Evolutionary conservation across 768 basidiomycete genomes (phyloP).

Genomic region (Jaapia argillacea): DNA sequence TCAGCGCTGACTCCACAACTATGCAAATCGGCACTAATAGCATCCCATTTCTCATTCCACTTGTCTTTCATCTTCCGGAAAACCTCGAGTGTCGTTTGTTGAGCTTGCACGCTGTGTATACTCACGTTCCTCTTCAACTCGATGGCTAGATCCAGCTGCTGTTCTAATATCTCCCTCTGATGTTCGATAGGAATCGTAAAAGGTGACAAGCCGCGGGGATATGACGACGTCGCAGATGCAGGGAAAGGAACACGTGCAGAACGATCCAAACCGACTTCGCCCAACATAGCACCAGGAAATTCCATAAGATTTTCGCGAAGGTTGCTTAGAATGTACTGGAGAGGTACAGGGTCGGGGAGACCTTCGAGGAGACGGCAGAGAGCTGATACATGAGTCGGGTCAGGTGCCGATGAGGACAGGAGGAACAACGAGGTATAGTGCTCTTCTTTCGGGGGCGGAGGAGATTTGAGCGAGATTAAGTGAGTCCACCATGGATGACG

Average conservation of each 20-base stretch:
- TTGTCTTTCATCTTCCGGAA: slow-evolving; percentile 48
- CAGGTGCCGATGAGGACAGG: too few relatives aligned
- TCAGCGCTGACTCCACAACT: slow-evolving; percentile 80
- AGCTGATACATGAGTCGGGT: slow-evolving; percentile 18
- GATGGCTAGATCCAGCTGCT: slow-evolving; percentile 80
- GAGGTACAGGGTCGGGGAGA: slow-evolving; percentile 65
- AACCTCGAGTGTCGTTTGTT: slow-evolving; percentile 57
- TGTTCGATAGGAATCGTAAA: slow-evolving; percentile 76
- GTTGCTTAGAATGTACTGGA: slow-evolving; percentile 47
- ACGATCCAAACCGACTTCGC: slow-evolving; percentile 90
- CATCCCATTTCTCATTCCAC: slow-evolving; percentile 46
- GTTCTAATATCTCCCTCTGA: slow-evolving; percentile 68
- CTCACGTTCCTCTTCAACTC: slow-evolving; percentile 72
- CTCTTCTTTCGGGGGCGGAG: slow-evolving; percentile 39
- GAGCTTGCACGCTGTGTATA: slow-evolving; percentile 79
- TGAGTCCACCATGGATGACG: slow-evolving; percentile 89
- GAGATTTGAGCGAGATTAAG: slow-evolving; percentile 43
- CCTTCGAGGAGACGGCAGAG: slow-evolving; percentile 49
- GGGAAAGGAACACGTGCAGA: slow-evolving; percentile 64
- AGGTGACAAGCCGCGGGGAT: slow-evolving; percentile 47
- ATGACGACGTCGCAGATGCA: slow-evolving; percentile 43
- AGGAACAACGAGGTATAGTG: slow-evolving; percentile 74
- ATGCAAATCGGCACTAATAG: slow-evolving; percentile 85
- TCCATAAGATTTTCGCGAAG: slow-evolving; percentile 49
- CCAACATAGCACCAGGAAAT: slow-evolving; percentile 72